Percentiles rank a stretch among this genome's conserved stretches.
Conservation (phyloP, 2,329 filamentous ascomycete species). For the Aspergillus bombycis region DNA sequence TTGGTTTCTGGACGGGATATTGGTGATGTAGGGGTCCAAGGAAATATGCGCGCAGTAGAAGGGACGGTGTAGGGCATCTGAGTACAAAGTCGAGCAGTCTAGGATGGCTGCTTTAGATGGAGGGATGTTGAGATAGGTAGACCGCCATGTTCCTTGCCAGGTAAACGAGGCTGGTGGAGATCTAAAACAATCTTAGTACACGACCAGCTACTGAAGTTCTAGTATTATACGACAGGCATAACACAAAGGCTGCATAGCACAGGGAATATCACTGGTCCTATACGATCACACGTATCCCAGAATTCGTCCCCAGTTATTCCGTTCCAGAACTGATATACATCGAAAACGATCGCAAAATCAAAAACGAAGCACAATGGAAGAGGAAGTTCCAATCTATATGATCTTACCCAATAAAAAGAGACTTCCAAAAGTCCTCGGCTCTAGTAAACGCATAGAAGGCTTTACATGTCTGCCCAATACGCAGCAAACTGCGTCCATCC, state of each 20-base stretch:
- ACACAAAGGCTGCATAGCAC: neutral
- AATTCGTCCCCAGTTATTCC: neutral
- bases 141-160: conserved; percentile 86
- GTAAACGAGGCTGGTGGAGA: conserved; percentile 48
- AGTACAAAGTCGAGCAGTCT: conserved; percentile 79
- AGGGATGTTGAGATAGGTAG: conserved; percentile 69
- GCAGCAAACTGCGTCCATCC: conserved; percentile 63
- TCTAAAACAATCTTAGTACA: conserved; percentile 25
- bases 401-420: conserved; percentile 79
- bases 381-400: conserved; percentile 1
- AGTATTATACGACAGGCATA: conserved; percentile 1
- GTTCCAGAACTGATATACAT: neutral
- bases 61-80: conserved; percentile 85
- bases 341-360: neutral
- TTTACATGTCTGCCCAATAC: conserved; percentile 76
- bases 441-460: conserved; percentile 84
- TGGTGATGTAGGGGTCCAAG: conserved; percentile 66
- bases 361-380: neutral
- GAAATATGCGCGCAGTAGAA: conserved; percentile 83
- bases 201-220: conserved; percentile 10
- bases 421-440: conserved; percentile 87
- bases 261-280: neutral
- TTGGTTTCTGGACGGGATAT: conserved; percentile 73
- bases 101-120: conserved; percentile 59
- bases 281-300: neutral